These are phyloP conservation scores for Populus simonii DNA, from an alignment of 345 rosid genomes.

Conservation along the genomic window DNA sequence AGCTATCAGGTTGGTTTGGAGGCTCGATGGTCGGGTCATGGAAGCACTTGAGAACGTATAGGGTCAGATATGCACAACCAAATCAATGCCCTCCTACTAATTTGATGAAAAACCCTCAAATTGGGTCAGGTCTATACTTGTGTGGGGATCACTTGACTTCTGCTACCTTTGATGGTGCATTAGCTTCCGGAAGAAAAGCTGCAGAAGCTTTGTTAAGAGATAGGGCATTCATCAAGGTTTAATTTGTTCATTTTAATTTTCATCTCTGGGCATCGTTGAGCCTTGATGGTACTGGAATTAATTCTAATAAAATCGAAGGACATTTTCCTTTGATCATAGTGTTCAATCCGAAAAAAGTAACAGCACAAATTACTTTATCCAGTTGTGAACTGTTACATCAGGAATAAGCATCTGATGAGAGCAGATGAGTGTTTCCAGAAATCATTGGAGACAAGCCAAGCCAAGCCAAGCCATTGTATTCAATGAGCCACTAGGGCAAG, in stretches of 20 bases:
- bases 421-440: no score
- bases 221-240: not conserved
- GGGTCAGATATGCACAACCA: slow-evolving; percentile 74
- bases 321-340: no score
- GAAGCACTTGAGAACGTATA: slow-evolving; percentile 72
- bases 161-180: slow-evolving; percentile 88
- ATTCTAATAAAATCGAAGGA: no score
- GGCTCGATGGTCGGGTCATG: slow-evolving; percentile 50
- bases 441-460: no score
- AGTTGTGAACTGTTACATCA: no score
- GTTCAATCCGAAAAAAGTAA: no score
- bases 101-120: slow-evolving; percentile 47
- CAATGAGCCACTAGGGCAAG: no score
- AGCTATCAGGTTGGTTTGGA: slow-evolving; percentile 75
- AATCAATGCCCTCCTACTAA: slow-evolving; percentile 79
- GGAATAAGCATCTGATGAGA: no score
- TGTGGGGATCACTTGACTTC: slow-evolving; percentile 79
- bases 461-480: no score
- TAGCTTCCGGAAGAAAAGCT: slow-evolving; percentile 82
- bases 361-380: no score
- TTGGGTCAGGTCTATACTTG: slow-evolving; percentile 46
- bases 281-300: no score
- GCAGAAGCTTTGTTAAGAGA: slow-evolving; percentile 67
- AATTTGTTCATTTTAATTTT: not conserved
- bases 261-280: no score